phyloP scores from a whole-genome alignment of 2,329 filamentous ascomycete genomes.

The Fusarium haematococcum region DNA sequence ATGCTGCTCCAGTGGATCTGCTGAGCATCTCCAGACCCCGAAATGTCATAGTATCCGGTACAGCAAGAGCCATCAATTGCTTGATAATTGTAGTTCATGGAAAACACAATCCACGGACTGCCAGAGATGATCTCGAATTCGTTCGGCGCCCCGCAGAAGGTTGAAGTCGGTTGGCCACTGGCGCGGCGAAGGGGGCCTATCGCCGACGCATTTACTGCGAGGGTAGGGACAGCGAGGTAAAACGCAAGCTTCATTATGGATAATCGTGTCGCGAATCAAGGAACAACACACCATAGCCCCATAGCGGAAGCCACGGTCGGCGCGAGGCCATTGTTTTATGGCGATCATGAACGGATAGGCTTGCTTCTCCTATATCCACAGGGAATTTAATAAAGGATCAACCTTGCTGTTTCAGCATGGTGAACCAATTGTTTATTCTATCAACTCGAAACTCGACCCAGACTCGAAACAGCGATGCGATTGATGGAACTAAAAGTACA shows the following conservation, averaged over 20 bases:
- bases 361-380: not conserved
- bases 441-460: conserved; percentile 2
- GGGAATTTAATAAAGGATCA: not conserved
- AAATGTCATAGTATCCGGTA: conserved; percentile 18
- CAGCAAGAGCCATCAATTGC: conserved; percentile 28
- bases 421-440: not conserved
- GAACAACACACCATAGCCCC: not conserved
- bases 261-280: not conserved
- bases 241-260: not conserved
- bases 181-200: not conserved
- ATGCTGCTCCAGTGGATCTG: conserved; percentile 26
- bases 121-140: conserved; percentile 24
- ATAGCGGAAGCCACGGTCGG: not conserved
- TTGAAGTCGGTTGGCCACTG: conserved; percentile 11
- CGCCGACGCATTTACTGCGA: not conserved
- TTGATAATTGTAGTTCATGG: conserved; percentile 37
- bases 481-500: not conserved
- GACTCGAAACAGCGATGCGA: not conserved
- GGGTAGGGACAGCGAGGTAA: not conserved
- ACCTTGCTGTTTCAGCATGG: not conserved
- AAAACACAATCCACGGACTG: conserved; percentile 33
- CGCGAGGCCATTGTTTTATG: not conserved
- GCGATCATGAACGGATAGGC: no score
- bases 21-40: conserved; percentile 9
- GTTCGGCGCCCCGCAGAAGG: conserved; percentile 26